Conservation (phyloP, 192 early-diverging fungal genomes). For the Kickxella alabastrina region DNA sequence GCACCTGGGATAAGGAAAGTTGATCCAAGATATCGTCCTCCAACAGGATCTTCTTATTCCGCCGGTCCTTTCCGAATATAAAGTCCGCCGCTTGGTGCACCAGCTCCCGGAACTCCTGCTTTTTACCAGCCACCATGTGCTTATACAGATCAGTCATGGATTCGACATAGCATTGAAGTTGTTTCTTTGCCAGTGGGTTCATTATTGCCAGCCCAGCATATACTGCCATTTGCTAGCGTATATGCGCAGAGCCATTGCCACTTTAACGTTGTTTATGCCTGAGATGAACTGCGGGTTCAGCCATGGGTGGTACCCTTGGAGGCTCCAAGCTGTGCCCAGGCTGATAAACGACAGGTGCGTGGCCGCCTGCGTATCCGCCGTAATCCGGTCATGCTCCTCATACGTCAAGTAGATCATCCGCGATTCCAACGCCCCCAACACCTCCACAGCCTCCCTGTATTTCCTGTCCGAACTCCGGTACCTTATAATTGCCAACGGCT, state of each 20-base stretch:
- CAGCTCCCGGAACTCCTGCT: constrained; percentile 69
- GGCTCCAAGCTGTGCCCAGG: constrained; percentile 93
- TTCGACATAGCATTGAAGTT: constrained; percentile 84
- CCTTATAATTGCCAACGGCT: constrained; percentile 80
- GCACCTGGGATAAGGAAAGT: constrained; percentile 82
- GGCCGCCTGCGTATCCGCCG: constrained; percentile 96
- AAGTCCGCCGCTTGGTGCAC: constrained; percentile 72
- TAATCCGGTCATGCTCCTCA: constrained; percentile 90
- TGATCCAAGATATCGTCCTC: constrained; percentile 80
- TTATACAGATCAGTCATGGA: constrained; percentile 91
- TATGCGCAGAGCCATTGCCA: constrained; percentile 88
- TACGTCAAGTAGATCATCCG: constrained; percentile 74
- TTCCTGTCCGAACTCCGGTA: constrained; percentile 63
- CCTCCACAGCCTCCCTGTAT: constrained; percentile 57
- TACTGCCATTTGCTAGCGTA: constrained; percentile 97
- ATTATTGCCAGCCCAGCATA: constrained; percentile 92
- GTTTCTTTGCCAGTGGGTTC: constrained; percentile 81
- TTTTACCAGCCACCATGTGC: constrained; percentile 86
- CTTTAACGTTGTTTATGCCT: constrained; percentile 97
- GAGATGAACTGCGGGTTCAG: constrained; percentile 80
- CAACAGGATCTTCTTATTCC: constrained; percentile 66
- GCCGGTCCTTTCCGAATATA: constrained; percentile 72
- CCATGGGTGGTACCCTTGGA: constrained; percentile 84
- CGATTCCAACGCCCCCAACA: constrained; percentile 74
- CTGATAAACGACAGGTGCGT: constrained; percentile 94